Percentiles rank a stretch among this genome's conserved stretches.
Conservation (phyloP, 2,329 filamentous ascomycete genomes). For the Calonectria montana region DNA sequence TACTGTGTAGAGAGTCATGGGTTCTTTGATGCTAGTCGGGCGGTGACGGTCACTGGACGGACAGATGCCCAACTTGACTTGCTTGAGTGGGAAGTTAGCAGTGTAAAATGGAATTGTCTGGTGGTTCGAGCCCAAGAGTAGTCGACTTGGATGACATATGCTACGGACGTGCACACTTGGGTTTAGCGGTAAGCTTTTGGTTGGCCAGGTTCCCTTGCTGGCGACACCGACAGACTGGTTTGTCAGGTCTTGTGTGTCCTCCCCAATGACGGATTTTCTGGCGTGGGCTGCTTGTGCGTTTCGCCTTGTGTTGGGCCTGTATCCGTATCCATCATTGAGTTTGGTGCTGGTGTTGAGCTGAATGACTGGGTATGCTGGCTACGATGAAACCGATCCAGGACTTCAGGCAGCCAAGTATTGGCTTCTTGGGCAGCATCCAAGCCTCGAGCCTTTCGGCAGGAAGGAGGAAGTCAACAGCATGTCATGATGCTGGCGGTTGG, state of each 20-base stretch:
- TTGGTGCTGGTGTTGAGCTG: neutral
- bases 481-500: neutral
- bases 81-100: constrained; percentile 30
- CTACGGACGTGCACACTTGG: neutral
- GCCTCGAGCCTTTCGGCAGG: neutral
- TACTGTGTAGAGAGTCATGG: constrained; percentile 8
- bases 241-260: constrained; percentile 16
- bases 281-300: constrained; percentile 5
- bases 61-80: constrained; percentile 27
- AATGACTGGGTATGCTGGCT: neutral
- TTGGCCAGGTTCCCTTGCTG: constrained; percentile 24
- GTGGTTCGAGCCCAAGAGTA: constrained; percentile 31
- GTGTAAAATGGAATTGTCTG: constrained; percentile 32
- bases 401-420: constrained; percentile 1
- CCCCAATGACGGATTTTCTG: constrained; percentile 11
- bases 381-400: neutral
- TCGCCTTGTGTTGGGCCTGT: neutral
- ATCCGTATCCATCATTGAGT: neutral
- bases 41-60: constrained; percentile 29
- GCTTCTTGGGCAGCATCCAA: neutral
- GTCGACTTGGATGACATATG: neutral
- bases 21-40: constrained; percentile 22
- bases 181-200: constrained; percentile 21
- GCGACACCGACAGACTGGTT: constrained; percentile 29
- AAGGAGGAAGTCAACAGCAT: constrained; percentile 5